Evolutionary conservation across 176 grass and related monocot genomes (phyloP).

Genomic region (Zoysia japonica): DNA sequence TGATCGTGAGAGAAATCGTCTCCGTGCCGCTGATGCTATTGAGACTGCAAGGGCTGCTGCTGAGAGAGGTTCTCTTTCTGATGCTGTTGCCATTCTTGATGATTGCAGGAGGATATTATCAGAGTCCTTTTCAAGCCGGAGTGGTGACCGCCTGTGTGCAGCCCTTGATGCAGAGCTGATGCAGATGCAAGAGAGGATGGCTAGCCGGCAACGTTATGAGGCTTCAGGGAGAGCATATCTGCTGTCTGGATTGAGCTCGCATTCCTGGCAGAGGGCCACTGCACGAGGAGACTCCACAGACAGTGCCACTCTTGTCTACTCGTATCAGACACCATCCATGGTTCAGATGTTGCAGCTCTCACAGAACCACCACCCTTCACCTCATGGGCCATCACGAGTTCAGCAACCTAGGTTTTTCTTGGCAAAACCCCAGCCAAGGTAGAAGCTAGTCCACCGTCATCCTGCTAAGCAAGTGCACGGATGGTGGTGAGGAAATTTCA

Average conservation of each 20-base stretch:
- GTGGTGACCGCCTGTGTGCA: constrained; percentile 68
- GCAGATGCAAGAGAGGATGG: constrained; percentile 97
- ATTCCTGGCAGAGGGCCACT: constrained; percentile 93
- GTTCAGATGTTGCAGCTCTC: constrained; percentile 84
- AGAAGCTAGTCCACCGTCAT: constrained; percentile 29
- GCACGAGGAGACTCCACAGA: constrained; percentile 75
- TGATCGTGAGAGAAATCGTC: constrained; percentile 86
- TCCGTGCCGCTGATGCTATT: constrained; percentile 72
- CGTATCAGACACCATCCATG: constrained; percentile 94
- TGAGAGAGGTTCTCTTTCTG: constrained; percentile 69
- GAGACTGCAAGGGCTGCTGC: constrained; percentile 68
- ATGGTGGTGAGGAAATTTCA: constrained; percentile 25
- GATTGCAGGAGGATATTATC: constrained; percentile 55
- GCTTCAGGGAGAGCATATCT: constrained; percentile 76
- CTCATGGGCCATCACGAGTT: constrained; percentile 38
- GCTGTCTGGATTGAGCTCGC: constrained; percentile 86
- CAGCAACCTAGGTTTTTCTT: constrained; percentile 39
- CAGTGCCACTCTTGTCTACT: constrained; percentile 56
- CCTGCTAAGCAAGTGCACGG: constrained; percentile 20
- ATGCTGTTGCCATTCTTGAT: constrained; percentile 76
- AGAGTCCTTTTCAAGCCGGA: constrained; percentile 58
- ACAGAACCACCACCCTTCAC: constrained; percentile 52
- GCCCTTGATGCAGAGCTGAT: constrained; percentile 82
- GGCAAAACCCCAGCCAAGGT: constrained; percentile 54
- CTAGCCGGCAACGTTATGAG: constrained; percentile 63